phyloP scores from a whole-genome alignment of 179 eudicot species.

The Silene vulgaris region DNA sequence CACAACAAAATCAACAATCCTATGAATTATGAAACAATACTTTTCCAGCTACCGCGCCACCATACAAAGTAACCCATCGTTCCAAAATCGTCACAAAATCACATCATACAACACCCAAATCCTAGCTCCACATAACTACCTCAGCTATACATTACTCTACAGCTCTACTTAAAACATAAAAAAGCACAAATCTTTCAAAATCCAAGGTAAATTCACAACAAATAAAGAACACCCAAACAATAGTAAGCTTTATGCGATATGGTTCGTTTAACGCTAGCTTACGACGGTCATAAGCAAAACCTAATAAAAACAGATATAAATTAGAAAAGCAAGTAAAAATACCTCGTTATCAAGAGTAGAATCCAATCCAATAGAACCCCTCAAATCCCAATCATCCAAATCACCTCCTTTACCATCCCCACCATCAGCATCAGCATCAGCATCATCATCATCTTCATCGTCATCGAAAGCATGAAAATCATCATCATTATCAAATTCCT shows the following conservation, averaged over 20 bases:
- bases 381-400: constrained; percentile 41
- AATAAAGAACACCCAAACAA: background rate
- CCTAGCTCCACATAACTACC: background rate
- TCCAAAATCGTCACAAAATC: background rate
- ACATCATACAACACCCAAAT: background rate
- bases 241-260: no score
- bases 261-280: no score
- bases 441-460: constrained; percentile 16
- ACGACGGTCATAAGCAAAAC: background rate
- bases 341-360: constrained; percentile 75
- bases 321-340: background rate
- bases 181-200: background rate
- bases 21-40: background rate
- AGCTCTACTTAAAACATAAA: no score
- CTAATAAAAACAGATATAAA: background rate
- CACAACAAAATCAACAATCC: background rate
- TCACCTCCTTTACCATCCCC: constrained; percentile 17
- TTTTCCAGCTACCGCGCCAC: background rate
- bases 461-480: constrained; percentile 6
- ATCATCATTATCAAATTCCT: constrained; percentile 25
- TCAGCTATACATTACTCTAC: background rate
- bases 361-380: constrained; percentile 58
- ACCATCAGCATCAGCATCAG: background rate
- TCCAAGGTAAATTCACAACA: background rate
- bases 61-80: background rate